These are phyloP conservation scores for Ophiostoma pallidulum DNA, from an alignment of 2,329 filamentous ascomycete species.

Conservation along the genomic window DNA sequence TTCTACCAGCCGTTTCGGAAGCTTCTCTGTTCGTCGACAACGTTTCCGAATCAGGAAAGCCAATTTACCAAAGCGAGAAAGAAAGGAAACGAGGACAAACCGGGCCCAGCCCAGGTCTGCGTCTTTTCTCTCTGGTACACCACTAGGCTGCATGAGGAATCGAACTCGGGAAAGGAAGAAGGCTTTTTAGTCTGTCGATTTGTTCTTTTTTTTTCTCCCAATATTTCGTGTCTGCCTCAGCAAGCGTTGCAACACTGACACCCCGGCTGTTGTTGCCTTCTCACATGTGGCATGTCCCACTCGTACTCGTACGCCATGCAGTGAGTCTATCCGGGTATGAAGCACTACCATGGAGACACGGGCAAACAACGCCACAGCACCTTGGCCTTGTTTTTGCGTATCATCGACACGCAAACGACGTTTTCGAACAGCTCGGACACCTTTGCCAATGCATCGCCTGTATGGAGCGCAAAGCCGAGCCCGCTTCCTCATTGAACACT, in stretches of 20 bases:
- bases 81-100: slow-evolving; percentile 1
- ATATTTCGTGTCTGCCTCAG: not conserved
- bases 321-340: too few relatives aligned
- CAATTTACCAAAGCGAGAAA: slow-evolving; percentile 7
- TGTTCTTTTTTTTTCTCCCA: not conserved
- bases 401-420: too few relatives aligned
- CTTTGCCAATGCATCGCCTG: too few relatives aligned
- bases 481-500: not conserved
- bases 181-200: not conserved
- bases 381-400: too few relatives aligned
- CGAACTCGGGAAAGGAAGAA: slow-evolving; percentile 2
- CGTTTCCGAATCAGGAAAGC: slow-evolving; percentile 7
- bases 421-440: too few relatives aligned
- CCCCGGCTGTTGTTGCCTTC: too few relatives aligned
- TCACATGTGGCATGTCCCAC: not conserved
- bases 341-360: too few relatives aligned
- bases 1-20: slow-evolving; percentile 10
- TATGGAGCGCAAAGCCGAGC: too few relatives aligned
- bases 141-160: slow-evolving; percentile 1
- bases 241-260: too few relatives aligned
- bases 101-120: not conserved
- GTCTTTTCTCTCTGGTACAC: not conserved
- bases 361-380: not conserved
- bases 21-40: slow-evolving; percentile 3
- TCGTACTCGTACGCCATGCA: too few relatives aligned